These are phyloP conservation scores for Coleophoma cylindrospora DNA, from an alignment of 2,329 filamentous ascomycete genomes.

Conservation along the genomic window DNA sequence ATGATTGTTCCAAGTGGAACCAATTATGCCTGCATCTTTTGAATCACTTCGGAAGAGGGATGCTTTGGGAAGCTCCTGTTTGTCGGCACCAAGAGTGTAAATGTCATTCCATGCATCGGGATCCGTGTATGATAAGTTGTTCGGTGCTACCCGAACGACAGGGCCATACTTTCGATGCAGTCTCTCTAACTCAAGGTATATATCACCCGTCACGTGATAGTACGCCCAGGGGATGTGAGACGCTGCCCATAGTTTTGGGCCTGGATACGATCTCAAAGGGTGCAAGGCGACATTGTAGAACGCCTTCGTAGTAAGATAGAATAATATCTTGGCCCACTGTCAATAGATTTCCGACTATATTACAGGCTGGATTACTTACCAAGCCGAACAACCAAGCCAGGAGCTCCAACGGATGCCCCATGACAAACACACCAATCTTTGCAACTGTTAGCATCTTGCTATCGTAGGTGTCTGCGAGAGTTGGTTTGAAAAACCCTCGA, in stretches of 20 bases:
- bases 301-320: not conserved
- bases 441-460: no score
- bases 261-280: constrained; percentile 9
- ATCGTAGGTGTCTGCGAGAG: no score
- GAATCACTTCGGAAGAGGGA: not conserved
- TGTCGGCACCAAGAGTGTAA: constrained; percentile 1
- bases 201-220: constrained; percentile 3
- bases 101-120: constrained; percentile 7
- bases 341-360: no score
- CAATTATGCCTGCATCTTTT: not conserved
- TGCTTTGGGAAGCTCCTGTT: constrained; percentile 3
- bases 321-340: no score
- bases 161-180: constrained; percentile 8
- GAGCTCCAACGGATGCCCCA: no score
- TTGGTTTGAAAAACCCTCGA: no score
- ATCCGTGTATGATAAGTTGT: constrained; percentile 4
- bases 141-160: constrained; percentile 2
- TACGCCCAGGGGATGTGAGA: constrained; percentile 7
- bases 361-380: no score
- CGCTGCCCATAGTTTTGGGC: constrained; percentile 8
- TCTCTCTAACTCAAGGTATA: constrained; percentile 2
- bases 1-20: constrained; percentile 8
- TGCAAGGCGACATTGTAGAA: constrained; percentile 7
- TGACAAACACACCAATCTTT: no score
- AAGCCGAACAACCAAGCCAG: no score